phyloP scores from a whole-genome alignment of 805 yeast genomes.

The Grigorovia humatica region DNA sequence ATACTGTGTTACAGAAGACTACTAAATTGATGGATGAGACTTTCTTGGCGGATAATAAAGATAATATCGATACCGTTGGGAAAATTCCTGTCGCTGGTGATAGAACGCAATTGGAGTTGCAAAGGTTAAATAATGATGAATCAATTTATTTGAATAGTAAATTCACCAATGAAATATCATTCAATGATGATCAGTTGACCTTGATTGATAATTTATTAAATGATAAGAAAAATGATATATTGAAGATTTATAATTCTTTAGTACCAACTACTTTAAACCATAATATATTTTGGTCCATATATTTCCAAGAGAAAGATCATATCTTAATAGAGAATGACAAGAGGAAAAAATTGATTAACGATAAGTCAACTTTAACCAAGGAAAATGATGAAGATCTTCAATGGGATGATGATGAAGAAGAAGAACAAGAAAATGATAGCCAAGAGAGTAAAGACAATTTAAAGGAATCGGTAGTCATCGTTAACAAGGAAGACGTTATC shows the following conservation, averaged over 20 bases:
- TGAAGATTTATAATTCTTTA: conserved; percentile 43
- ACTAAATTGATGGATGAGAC: conserved; percentile 2
- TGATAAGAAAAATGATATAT: conserved; percentile 37
- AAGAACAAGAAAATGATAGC: neutral
- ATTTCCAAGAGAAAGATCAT: conserved; percentile 43
- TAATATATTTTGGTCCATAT: conserved; percentile 64
- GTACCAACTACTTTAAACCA: conserved; percentile 58
- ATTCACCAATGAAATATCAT: conserved; percentile 28
- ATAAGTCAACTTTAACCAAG: conserved; percentile 28
- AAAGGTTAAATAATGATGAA: conserved; percentile 41
- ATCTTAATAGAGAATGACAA: conserved; percentile 53
- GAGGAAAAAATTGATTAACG: conserved; percentile 51
- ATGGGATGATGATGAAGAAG: conserved; percentile 16
- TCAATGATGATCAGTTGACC: conserved; percentile 40
- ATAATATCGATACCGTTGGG: conserved; percentile 15
- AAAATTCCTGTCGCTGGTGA: conserved; percentile 37
- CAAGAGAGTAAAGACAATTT: conserved; percentile 1
- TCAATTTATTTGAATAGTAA: conserved; percentile 31
- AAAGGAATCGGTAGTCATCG: conserved; percentile 10
- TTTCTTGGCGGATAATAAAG: conserved; percentile 10
- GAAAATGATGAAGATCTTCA: conserved; percentile 23
- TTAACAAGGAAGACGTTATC: conserved; percentile 9
- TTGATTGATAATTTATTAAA: conserved; percentile 38
- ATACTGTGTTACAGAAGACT: conserved; percentile 12
- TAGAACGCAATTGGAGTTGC: conserved; percentile 55